Percentiles rank a stretch among this genome's conserved stretches.
Conservation (phyloP, 306 rosid genomes). For the Delonix regia region DNA sequence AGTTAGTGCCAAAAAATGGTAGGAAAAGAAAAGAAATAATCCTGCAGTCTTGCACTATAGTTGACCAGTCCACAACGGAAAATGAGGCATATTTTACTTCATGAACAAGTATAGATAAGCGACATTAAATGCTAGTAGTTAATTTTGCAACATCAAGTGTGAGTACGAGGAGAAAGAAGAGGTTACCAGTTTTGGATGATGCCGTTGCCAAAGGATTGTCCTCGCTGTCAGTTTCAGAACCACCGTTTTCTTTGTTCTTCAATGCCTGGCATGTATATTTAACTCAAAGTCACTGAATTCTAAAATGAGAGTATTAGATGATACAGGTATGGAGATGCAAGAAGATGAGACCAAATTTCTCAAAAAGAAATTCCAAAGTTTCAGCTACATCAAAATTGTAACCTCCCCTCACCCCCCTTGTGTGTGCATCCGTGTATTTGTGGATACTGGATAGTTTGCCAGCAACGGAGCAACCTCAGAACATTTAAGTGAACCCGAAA, state of each 20-base stretch:
- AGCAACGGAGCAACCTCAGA: background rate
- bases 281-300: background rate
- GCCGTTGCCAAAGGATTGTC: conserved; percentile 28
- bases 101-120: background rate
- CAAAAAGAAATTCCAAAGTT: background rate
- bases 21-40: background rate
- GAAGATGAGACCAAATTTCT: background rate
- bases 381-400: background rate
- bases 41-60: background rate
- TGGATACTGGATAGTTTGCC: background rate
- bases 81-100: conserved; percentile 5
- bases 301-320: background rate
- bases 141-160: background rate
- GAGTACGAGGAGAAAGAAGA: conserved; percentile 11
- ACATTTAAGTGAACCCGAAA: background rate
- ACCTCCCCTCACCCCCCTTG: background rate
- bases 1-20: background rate
- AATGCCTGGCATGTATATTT: conserved; percentile 41
- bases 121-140: background rate
- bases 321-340: background rate
- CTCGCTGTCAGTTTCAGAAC: conserved; percentile 33
- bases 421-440: background rate
- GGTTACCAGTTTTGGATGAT: conserved; percentile 40
- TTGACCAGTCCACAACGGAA: background rate
- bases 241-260: conserved; percentile 38